Base-by-base conservation (phyloP, 192 early-diverging fungal genomes). In the Martensiomyces pterosporus region DNA sequence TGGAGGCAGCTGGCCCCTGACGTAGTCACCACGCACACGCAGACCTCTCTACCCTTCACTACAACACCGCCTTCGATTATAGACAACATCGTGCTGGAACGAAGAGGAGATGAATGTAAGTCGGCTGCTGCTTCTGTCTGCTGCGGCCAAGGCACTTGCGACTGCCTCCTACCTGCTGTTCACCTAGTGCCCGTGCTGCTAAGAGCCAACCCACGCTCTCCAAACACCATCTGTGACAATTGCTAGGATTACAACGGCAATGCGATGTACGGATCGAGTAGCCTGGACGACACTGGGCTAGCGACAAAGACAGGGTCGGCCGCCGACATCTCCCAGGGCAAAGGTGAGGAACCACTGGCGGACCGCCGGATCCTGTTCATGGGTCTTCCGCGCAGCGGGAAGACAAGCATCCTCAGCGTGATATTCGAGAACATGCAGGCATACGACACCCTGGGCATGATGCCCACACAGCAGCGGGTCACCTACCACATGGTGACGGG, bases 361-460 rank as follows among this genome's bases (percentile, higher is more conserved):
- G 69, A 64, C 24, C 61, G 69, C 62, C 69, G 69, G 26, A 52
- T 72, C 3, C 53, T 72, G 24, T 43, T 72, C 24, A 64, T 72
- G 69, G 69, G 69, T 23, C 45, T 56, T 19, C 69, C 69, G 17
- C 62, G 69, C 27, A 75, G 71, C 55, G 71, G 71, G 18, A 75
- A 75, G 25, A 75, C 64, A 35, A 67, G 71, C 26, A 67, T 75
- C 1, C 42, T 75, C 8, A 42, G 37, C 39, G 59, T 75, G 38
- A 45, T 75, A 40, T 67, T 75, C 12, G 64, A 75, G 9, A 22
- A 39, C 38, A 49, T 24, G 42, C 18, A 26, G 23, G 32, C 71
- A 3, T 67, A 66, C 46, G 57, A 75, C 21, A 60, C 59, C 4
- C 34, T 75, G 32, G 47, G 48, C 25, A 49, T 67, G 42, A 41